phyloP scores from a whole-genome alignment of 192 early-diverging fungal species.

The Coemansia sp. region DNA sequence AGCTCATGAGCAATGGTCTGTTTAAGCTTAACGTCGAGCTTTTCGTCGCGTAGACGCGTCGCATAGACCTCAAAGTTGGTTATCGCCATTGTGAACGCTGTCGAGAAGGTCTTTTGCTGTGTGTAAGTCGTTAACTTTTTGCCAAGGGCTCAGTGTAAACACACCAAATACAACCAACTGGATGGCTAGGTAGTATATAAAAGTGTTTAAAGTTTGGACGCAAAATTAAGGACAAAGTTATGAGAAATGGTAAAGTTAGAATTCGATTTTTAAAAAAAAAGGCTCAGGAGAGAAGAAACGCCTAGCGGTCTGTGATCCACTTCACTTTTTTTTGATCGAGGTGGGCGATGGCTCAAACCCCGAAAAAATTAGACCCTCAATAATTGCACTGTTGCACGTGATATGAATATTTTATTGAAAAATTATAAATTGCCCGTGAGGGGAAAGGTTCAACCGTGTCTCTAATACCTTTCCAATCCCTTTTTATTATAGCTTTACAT shows the following conservation, averaged over 20 bases:
- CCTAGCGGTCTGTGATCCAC: not conserved
- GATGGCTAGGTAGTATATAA: not conserved
- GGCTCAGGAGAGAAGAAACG: not conserved
- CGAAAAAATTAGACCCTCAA: conserved; percentile 3
- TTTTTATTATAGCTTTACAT: no score
- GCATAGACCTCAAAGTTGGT: conserved; percentile 57
- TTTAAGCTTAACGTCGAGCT: conserved; percentile 63
- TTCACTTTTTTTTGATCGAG: not conserved
- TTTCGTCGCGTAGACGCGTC: conserved; percentile 53
- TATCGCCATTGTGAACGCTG: conserved; percentile 25
- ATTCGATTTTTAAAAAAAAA: not conserved
- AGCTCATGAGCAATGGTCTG: conserved; percentile 80
- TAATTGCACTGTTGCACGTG: not conserved
- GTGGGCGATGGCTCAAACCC: not conserved
- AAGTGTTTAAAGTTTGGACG: not conserved
- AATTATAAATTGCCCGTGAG: no score
- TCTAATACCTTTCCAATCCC: no score
- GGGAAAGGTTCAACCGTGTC: not conserved
- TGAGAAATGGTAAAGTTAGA: no score
- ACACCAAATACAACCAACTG: no score
- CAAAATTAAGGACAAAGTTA: not conserved
- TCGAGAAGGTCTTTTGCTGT: not conserved
- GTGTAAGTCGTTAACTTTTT: no score
- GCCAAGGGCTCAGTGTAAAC: no score
- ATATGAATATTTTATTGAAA: not conserved